Evolutionary conservation across 441 rosid genomes (phyloP), one percentile per base, ranked within the genome.

Genomic region (Adansonia gregorii): DNA sequence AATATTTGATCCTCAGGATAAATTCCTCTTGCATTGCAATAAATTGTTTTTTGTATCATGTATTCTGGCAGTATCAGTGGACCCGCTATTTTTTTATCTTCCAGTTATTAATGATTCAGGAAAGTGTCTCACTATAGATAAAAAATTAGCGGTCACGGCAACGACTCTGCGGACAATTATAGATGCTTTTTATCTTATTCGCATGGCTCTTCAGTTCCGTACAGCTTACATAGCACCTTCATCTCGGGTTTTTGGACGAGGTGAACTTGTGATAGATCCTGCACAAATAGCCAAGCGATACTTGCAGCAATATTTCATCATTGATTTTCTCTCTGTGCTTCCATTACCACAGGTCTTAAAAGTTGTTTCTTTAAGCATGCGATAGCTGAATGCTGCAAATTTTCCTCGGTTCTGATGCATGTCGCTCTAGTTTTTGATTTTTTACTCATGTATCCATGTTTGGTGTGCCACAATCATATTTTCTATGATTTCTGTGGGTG

Each of bases 141-240:
- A 84, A 61, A 92, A 83, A 55, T 78, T 97, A 81, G 95, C 98
- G 73, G 87, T 87, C 79, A 83, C 78, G 2, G 93, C 91, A 43
- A 92, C 98, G 51, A 92, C 93, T 15, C 73, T 94, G 75, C 81
- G 98, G 84, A 93, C 97, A 0, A 10, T 89, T 9, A 60, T 93
- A 24, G 99, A 97, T 91, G 88, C 19, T 59, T 93, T 94, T 86
- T 97, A 94, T 86, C 98, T 97, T 72, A 76, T 92, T n/a, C 99
- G 87, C 74, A 94, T 97, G 94, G 92, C 90, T 75, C 94, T 97
- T 56, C 97, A 87, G 88, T 97, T 97, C 82, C 94, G 98, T 76
- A 97, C 99, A n/a, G 99, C 98, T 79, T 97, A 89, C 81, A 90
- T 97, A n/a, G 98, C 98, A 2, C 99, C 99, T 27, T 94, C 98